Evolutionary conservation across 495 filamentous ascomycete species (phyloP), one percentile per base, ranked within the genome.

Genomic region (Aspergillus carlsbadensis): DNA sequence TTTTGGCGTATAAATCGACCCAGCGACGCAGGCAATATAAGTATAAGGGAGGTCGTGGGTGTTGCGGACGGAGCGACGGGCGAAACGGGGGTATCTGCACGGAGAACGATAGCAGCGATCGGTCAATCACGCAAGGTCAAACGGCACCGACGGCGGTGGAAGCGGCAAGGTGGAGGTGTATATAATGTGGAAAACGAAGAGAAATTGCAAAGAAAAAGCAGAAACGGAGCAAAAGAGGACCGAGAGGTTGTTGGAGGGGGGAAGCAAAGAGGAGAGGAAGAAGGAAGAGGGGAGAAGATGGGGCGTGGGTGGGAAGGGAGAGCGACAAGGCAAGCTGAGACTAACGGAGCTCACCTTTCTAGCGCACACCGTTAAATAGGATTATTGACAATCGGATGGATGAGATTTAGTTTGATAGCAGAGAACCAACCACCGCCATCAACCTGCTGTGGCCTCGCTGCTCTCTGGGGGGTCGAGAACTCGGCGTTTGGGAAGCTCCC

Each of bases 81-180:
- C 53, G 43, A 52, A 55, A 56, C 50, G 61, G 54, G 54, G 47
- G 56, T 59, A 63, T 57, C 54, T 57, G 57, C 57, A 54, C 44
- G 33, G 52, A 54, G 15, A 44, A 56, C 33, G 45, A 52, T 33
- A 49, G 40, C 26, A 40, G 29, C 51, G 57, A 43, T 49, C 51
- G 44, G 48, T 52, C 37, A 53, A 50, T 52, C 41, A 58, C 3
- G 15, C 40, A 47, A 42, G 7, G 41, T 34, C 22, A 41, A 58
- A 40, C 21, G 33, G 49, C 3, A 13, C 17, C n/a, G 35, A 48
- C 11, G 42, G 42, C 24, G 42, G 50, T 14, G 45, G 35, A 33
- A 21, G 26, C 13, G 39, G 26, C 6, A 45, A 20, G 24, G 24
- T 33, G 33, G 37, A 40, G 36, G 15, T 17, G 42, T 44, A 57